A percentile compares a stretch with the other conserved stretches of the same genome.
Conservation (phyloP, 306 rosid species). For the Vigna unguiculata region DNA sequence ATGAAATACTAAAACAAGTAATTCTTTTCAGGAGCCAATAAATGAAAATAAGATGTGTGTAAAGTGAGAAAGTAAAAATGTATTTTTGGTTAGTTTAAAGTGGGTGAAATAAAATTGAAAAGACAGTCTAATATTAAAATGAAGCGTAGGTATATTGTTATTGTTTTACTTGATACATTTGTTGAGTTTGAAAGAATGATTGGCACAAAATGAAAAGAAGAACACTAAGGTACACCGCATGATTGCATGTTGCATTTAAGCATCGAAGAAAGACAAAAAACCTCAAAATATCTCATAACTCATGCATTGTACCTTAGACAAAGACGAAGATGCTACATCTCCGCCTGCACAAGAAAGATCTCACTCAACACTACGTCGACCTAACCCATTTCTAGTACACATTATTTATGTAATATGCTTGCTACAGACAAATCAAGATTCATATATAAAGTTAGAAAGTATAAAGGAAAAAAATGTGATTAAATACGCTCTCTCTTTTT, state of each 20-base stretch:
- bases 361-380: not conserved
- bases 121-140: not conserved
- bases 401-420: not conserved
- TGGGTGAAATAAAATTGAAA: not conserved
- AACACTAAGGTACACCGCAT: not conserved
- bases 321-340: slow-evolving; percentile 23
- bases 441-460: no score
- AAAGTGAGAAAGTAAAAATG: not conserved
- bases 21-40: no score
- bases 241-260: slow-evolving; percentile 26
- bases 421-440: no score
- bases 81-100: not conserved
- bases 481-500: no score
- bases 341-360: not conserved
- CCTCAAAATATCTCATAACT: slow-evolving; percentile 15
- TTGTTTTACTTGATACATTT: not conserved
- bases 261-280: slow-evolving; percentile 28
- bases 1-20: no score
- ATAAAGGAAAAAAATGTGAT: no score
- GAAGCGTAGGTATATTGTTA: not conserved
- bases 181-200: not conserved
- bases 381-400: not conserved
- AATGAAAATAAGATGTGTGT: not conserved
- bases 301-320: not conserved
- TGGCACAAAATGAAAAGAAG: not conserved